Percentiles rank a stretch among this genome's conserved stretches.
phyloP scores from a whole-genome alignment of 1,284 basidiomycete genomes.

The Amylostereum chailletii region DNA sequence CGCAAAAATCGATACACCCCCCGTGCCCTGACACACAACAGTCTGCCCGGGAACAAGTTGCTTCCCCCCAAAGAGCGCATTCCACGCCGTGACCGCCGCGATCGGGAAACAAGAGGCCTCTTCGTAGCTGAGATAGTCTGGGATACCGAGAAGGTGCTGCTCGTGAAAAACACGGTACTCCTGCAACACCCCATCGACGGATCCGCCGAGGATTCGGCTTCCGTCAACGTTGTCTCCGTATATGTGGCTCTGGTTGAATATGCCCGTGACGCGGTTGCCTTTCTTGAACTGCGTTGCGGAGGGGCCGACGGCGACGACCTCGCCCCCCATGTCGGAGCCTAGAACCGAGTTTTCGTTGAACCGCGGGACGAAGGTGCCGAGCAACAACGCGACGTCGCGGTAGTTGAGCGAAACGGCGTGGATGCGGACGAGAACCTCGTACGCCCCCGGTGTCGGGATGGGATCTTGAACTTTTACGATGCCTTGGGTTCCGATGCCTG shows the following conservation, averaged over 20 bases:
- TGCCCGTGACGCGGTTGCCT: slow-evolving; percentile 1
- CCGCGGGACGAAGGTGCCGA: slow-evolving; percentile 9
- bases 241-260: background rate
- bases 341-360: slow-evolving; percentile 5
- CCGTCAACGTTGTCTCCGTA: slow-evolving; percentile 7
- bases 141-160: slow-evolving; percentile 21
- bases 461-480: background rate
- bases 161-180: slow-evolving; percentile 38
- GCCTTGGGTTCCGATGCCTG: background rate
- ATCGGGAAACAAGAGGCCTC: slow-evolving; percentile 39
- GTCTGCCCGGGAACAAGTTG: slow-evolving; percentile 6
- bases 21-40: slow-evolving; percentile 4
- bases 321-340: slow-evolving; percentile 1
- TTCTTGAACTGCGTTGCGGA: background rate
- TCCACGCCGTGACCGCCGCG: slow-evolving; percentile 7
- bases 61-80: slow-evolving; percentile 1
- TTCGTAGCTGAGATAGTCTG: slow-evolving; percentile 38
- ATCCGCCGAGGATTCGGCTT: slow-evolving; percentile 38
- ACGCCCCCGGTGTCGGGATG: background rate
- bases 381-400: background rate
- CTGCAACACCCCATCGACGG: slow-evolving; percentile 42
- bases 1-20: slow-evolving; percentile 16
- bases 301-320: background rate
- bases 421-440: slow-evolving; percentile 4
- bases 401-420: slow-evolving; percentile 6